Evolutionary conservation across 2,329 filamentous ascomycete genomes (phyloP).

Genomic region (Fusarium dlaminii): DNA sequence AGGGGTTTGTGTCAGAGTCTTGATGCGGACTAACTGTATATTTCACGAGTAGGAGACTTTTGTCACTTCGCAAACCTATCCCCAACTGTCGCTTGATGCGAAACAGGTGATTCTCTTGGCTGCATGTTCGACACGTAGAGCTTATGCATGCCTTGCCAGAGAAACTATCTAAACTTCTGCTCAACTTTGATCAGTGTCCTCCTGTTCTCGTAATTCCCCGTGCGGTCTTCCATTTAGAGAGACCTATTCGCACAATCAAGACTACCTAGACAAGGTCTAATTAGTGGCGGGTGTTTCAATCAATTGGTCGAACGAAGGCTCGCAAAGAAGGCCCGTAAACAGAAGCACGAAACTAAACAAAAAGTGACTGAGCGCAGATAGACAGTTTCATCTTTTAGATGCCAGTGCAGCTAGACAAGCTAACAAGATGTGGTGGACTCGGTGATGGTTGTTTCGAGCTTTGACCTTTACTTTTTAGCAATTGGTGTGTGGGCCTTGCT

Average conservation of each 20-base stretch:
- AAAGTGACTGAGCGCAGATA: background rate
- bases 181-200: background rate
- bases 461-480: background rate
- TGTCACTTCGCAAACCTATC: background rate
- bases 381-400: conserved; percentile 4
- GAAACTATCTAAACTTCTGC: background rate
- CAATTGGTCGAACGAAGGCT: background rate
- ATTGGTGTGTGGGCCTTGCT: background rate
- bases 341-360: conserved; percentile 2
- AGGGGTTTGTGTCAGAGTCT: background rate
- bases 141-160: background rate
- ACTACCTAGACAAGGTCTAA: background rate
- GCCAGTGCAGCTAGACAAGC: background rate
- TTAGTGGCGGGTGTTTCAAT: background rate
- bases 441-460: conserved; percentile 12
- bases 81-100: conserved; percentile 1
- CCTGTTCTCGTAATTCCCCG: background rate
- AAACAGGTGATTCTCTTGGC: background rate
- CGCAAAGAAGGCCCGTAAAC: background rate
- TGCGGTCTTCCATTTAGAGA: background rate
- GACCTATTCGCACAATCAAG: background rate
- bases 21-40: conserved; percentile 14
- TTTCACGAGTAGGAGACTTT: background rate
- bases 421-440: conserved; percentile 1
- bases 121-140: background rate